Conservation (phyloP, 129 eudicot genomes). For the Sambucus nigra region DNA sequence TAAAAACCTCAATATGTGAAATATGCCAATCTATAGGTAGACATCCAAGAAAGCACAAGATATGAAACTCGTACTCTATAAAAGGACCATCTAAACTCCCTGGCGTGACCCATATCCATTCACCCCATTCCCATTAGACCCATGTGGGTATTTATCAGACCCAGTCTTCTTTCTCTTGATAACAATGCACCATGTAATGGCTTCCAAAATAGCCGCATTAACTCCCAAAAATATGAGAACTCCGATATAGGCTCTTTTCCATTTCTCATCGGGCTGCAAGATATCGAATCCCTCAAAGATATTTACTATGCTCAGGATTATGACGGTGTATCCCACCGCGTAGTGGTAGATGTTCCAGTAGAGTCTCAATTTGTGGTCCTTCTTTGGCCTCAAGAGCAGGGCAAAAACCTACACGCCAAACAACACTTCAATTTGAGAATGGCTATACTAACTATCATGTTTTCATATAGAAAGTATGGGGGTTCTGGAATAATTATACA, state of each 20-base stretch:
- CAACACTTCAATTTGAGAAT: neutral
- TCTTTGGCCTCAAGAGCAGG: slow-evolving; percentile 76
- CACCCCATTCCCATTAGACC: slow-evolving; percentile 27
- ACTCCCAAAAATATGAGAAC: slow-evolving; percentile 42
- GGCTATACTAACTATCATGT: too few relatives aligned
- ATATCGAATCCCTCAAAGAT: slow-evolving; percentile 67
- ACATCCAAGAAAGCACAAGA: slow-evolving; percentile 6
- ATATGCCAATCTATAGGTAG: neutral
- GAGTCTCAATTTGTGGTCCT: slow-evolving; percentile 69
- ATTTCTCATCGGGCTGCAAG: slow-evolving; percentile 64
- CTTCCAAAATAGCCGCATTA: slow-evolving; percentile 40
- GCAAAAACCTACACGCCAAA: slow-evolving; percentile 45
- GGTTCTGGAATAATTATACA: too few relatives aligned
- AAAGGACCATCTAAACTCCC: slow-evolving; percentile 4
- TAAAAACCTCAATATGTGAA: slow-evolving; percentile 8
- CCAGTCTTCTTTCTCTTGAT: slow-evolving; percentile 35
- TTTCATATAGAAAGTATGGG: too few relatives aligned
- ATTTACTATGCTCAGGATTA: slow-evolving; percentile 52
- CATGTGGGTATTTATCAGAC: slow-evolving; percentile 22
- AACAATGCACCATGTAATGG: slow-evolving; percentile 52
- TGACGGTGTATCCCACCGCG: slow-evolving; percentile 48
- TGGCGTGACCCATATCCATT: slow-evolving; percentile 31
- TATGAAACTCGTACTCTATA: slow-evolving; percentile 7
- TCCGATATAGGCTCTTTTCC: slow-evolving; percentile 72
- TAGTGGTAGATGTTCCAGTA: slow-evolving; percentile 87